Conservation (phyloP, 768 basidiomycete species). For the Pholiota conissans region DNA sequence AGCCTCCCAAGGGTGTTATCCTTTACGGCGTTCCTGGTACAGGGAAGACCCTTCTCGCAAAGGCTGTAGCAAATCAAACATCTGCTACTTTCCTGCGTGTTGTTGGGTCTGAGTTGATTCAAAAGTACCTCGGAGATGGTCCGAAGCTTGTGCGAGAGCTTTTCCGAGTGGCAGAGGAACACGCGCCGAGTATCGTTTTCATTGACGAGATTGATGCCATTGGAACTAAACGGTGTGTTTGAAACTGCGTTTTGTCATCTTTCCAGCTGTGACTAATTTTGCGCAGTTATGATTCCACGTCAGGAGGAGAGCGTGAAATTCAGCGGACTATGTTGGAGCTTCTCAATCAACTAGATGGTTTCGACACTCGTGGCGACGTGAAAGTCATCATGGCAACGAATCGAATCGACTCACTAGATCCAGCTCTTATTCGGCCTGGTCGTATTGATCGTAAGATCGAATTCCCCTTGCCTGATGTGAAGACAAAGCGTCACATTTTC, state of each 20-base stretch:
- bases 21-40: constrained; percentile 98
- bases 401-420: constrained; percentile 94
- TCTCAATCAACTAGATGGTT: constrained; percentile 98
- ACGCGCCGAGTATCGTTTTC: constrained; percentile 98
- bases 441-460: constrained; percentile 99
- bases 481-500: constrained; percentile 99
- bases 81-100: constrained; percentile 97
- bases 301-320: constrained; percentile 98
- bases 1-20: constrained; percentile 99
- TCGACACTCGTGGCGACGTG: constrained; percentile 98
- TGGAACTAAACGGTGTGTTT: constrained; percentile 88
- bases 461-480: constrained; percentile 95
- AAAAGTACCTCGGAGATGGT: constrained; percentile 99
- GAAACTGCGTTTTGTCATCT: background rate
- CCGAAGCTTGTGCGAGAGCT: constrained; percentile 97
- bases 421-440: constrained; percentile 96
- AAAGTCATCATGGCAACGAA: constrained; percentile 99
- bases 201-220: constrained; percentile 99
- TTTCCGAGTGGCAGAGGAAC: constrained; percentile 96
- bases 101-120: constrained; percentile 96
- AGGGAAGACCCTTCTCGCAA: constrained; percentile 96
- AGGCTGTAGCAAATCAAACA: constrained; percentile 97
- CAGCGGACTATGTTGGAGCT: constrained; percentile 99
- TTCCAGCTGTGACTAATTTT: constrained; percentile 8
- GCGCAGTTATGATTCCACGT: constrained; percentile 92